Evolutionary conservation across 2,329 filamentous ascomycete genomes (phyloP), one percentile per base, ranked within the genome.

Genomic region (Penicillium oxalicum): DNA sequence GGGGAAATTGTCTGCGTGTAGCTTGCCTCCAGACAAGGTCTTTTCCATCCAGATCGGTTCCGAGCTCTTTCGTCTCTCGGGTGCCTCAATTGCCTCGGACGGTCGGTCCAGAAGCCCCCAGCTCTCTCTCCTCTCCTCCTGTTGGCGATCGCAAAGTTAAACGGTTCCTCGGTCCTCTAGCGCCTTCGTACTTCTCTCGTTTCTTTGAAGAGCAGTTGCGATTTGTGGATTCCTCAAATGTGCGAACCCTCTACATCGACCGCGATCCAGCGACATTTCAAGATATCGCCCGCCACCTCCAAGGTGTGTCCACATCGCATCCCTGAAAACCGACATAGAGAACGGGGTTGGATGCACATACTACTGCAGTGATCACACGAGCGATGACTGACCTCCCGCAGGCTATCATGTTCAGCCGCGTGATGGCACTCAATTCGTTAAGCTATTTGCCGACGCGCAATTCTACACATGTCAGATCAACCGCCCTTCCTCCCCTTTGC

Each of bases 111-210:
- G 40, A 27, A 36, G 34, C 28, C 13, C 42, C 29, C 34, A 34
- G 24, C 43, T 37, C 39, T 36, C 26, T 45, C 32, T 39, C 6
- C 5, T 43, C 18, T 32, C 11, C 29, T 11, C 29, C 2, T 32
- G 11, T 32, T 12, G 5, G 4, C 28, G 43, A 27, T 53, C 45
- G 34, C 48, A 49, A 38, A 36, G 47, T 75, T 81, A 69, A 82
- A 65, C 73, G 25, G 18, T 9, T 33, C 36, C 25, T 27, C 13
- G 24, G 9, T 29, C 35, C 11, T 18, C 11, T 72, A 95, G 91
- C 90, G 62, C 91, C 91, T 50, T 96, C 91, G 43, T 96, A 96
- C 70, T 96, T 97, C 72, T 95, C 91, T 18, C 86, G 89, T 59
- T 96, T 93, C 74, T 97, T 97, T 69, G 78, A 84, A 58, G 87